Evolutionary conservation across 106 monocot genomes (phyloP).

Genomic region (Platanthera zijinensis): DNA sequence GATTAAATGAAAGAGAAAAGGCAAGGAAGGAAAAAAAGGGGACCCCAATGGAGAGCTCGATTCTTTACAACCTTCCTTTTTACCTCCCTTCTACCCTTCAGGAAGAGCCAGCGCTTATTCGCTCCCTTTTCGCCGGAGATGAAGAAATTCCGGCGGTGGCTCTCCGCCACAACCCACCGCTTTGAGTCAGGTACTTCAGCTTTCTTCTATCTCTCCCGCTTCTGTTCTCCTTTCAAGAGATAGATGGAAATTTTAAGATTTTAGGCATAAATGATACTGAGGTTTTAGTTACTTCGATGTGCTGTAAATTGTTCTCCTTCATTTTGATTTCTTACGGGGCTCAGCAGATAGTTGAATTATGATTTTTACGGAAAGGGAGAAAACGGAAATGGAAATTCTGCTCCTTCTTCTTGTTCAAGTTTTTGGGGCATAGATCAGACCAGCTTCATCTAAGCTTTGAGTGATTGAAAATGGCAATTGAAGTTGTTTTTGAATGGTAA

Average conservation of each 20-base stretch:
- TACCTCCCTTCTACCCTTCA: neutral
- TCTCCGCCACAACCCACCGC: neutral
- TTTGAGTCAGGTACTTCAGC: neutral
- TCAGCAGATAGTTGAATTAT: neutral
- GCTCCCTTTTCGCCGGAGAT: neutral
- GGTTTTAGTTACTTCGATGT: neutral
- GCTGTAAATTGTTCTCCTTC: neutral
- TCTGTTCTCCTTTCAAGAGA: neutral
- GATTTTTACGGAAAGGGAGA: neutral
- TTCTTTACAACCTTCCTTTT: neutral
- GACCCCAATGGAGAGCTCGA: neutral
- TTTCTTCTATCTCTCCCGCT: neutral
- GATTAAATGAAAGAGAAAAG: neutral
- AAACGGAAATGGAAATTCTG: neutral
- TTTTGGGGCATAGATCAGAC: neutral
- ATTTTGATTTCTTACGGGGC: neutral
- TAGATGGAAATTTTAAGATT: neutral
- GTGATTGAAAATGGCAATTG: neutral
- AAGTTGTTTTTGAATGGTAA: neutral
- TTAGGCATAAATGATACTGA: neutral
- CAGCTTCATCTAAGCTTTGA: neutral
- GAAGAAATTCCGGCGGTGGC: neutral
- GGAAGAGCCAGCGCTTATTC: neutral
- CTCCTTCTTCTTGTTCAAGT: neutral
- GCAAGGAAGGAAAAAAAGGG: neutral